A percentile compares a stretch with the other conserved stretches of the same genome.
These are phyloP conservation scores for Calonectria hawksworthii DNA, from an alignment of 2,329 filamentous ascomycete species.

Conservation along the genomic window DNA sequence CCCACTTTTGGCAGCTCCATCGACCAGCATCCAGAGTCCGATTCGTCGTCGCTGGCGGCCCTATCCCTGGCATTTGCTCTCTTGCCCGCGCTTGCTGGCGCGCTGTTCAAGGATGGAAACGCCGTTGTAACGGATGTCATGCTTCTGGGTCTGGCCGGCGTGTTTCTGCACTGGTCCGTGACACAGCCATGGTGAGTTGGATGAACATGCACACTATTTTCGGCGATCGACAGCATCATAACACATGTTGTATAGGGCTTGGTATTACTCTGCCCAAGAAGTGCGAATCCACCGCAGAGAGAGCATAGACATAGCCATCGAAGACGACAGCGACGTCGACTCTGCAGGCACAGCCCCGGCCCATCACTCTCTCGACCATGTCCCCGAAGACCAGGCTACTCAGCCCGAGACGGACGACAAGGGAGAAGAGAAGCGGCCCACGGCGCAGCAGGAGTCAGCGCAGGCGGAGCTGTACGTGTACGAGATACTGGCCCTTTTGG, in stretches of 20 bases:
- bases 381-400: constrained; percentile 57
- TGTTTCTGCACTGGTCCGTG: constrained; percentile 95
- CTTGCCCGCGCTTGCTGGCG: constrained; percentile 85
- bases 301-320: constrained; percentile 56
- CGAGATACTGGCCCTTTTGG: constrained; percentile 80
- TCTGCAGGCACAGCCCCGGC: constrained; percentile 37
- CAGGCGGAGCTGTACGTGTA: constrained; percentile 78
- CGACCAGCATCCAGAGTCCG: constrained; percentile 49
- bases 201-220: constrained; percentile 6
- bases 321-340: constrained; percentile 61
- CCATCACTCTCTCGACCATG: constrained; percentile 54
- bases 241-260: constrained; percentile 51
- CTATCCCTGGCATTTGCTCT: constrained; percentile 87
- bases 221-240: neutral
- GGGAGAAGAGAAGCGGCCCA: constrained; percentile 22
- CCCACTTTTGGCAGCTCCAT: constrained; percentile 47
- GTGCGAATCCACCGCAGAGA: constrained; percentile 67
- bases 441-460: constrained; percentile 55
- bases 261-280: constrained; percentile 80
- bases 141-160: constrained; percentile 81
- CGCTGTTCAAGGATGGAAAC: constrained; percentile 88
- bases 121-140: constrained; percentile 88
- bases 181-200: constrained; percentile 83
- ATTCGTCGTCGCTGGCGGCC: constrained; percentile 80
- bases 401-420: constrained; percentile 37